These are phyloP conservation scores for Spathaspora arborariae DNA, from an alignment of 805 yeast species.

Conservation along the genomic window DNA sequence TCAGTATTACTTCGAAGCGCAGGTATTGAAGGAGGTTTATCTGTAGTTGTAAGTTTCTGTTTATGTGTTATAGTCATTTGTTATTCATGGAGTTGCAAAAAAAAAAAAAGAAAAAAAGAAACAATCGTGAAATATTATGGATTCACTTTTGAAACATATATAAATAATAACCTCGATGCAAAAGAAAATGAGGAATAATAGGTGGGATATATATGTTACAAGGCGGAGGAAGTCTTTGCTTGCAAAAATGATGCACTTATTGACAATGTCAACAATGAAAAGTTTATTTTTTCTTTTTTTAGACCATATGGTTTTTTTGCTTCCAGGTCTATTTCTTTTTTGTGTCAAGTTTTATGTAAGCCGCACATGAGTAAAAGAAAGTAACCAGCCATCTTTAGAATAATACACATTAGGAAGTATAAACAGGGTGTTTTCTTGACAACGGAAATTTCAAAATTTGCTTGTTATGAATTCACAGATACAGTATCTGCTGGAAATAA, in stretches of 20 bases:
- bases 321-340: not conserved
- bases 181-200: too few relatives aligned
- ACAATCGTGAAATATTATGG: too few relatives aligned
- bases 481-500: not conserved
- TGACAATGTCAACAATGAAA: not conserved
- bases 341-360: not conserved
- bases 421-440: not conserved
- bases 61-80: constrained; percentile 7
- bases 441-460: not conserved
- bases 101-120: not conserved
- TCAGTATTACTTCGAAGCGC: constrained; percentile 20
- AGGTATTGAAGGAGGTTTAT: constrained; percentile 22
- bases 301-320: not conserved
- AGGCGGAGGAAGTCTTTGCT: too few relatives aligned
- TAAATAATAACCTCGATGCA: too few relatives aligned
- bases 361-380: not conserved
- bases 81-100: not conserved
- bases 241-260: not conserved
- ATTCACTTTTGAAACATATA: not conserved
- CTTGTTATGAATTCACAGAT: not conserved
- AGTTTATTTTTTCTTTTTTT: not conserved
- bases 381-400: not conserved
- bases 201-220: too few relatives aligned
- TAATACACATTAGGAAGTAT: not conserved
- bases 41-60: constrained; percentile 20